These are phyloP conservation scores for Huntiella moniliformis DNA, from an alignment of 2,329 filamentous ascomycete species.

Conservation along the genomic window DNA sequence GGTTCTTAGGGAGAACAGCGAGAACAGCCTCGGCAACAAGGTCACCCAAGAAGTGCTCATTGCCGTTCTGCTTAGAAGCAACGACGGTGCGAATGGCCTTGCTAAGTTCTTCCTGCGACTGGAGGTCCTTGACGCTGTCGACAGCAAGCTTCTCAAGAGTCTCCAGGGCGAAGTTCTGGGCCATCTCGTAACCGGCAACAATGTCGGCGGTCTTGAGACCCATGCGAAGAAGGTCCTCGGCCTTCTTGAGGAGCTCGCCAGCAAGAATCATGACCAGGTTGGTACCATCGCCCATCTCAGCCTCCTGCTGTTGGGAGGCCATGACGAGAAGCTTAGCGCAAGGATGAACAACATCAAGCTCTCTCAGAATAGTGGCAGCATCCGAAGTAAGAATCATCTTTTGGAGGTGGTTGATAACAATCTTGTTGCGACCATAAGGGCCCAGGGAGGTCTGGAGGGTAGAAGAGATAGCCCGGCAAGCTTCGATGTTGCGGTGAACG, in stretches of 20 bases:
- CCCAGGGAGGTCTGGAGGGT: slow-evolving; percentile 95
- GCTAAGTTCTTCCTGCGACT: slow-evolving; percentile 63
- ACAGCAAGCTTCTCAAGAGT: slow-evolving; percentile 74
- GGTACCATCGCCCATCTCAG: slow-evolving; percentile 96
- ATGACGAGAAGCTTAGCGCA: slow-evolving; percentile 95
- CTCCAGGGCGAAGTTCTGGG: slow-evolving; percentile 72
- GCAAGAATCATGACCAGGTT: slow-evolving; percentile 94
- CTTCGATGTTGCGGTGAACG: slow-evolving; percentile 95
- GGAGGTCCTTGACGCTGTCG: slow-evolving; percentile 74
- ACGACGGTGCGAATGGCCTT: slow-evolving; percentile 94
- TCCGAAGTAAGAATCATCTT: slow-evolving; percentile 99
- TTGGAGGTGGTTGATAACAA: slow-evolving; percentile 98
- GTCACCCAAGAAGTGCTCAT: slow-evolving; percentile 69
- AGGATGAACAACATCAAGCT: slow-evolving; percentile 95
- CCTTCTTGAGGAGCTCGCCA: slow-evolving; percentile 89
- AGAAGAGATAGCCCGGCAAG: slow-evolving; percentile 84
- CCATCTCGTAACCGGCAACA: slow-evolving; percentile 86
- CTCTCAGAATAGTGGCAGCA: slow-evolving; percentile 87
- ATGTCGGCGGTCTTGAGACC: slow-evolving; percentile 98
- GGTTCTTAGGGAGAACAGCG: slow-evolving; percentile 86
- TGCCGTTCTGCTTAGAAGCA: slow-evolving; percentile 89
- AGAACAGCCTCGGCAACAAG: slow-evolving; percentile 75
- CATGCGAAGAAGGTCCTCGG: slow-evolving; percentile 90
- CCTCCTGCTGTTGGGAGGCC: slow-evolving; percentile 96
- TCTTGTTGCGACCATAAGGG: slow-evolving; percentile 96